Conservation (phyloP, 2,329 filamentous ascomycete species). For the Waltergamsia citrina region DNA sequence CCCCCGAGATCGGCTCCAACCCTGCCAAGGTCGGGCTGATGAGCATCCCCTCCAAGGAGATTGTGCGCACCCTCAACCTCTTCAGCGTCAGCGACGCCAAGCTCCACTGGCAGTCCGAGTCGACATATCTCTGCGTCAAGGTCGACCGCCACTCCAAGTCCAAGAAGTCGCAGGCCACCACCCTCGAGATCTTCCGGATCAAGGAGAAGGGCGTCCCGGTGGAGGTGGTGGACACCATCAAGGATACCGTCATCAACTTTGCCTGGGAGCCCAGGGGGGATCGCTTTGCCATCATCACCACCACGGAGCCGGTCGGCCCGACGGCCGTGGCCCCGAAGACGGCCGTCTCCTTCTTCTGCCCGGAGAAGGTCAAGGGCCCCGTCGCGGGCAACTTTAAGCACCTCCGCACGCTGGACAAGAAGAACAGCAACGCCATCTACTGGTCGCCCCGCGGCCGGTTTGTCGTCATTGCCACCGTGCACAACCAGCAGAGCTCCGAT, state of each 20-base stretch:
- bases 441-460: constrained; percentile 96
- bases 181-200: constrained; percentile 95
- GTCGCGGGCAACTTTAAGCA: constrained; percentile 91
- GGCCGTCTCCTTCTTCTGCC: constrained; percentile 89
- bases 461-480: constrained; percentile 86
- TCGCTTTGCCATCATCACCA: constrained; percentile 94
- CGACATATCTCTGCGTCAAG: constrained; percentile 92
- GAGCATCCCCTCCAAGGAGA: constrained; percentile 90
- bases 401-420: constrained; percentile 91
- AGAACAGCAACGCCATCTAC: constrained; percentile 99
- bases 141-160: constrained; percentile 98
- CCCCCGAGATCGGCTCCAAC: constrained; percentile 94
- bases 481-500: constrained; percentile 87
- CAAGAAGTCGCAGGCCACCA: constrained; percentile 95
- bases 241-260: constrained; percentile 99
- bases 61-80: constrained; percentile 88
- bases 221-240: constrained; percentile 94
- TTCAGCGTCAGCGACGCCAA: constrained; percentile 98
- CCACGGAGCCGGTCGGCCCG: constrained; percentile 68
- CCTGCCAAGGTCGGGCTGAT: constrained; percentile 95
- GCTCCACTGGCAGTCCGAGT: constrained; percentile 97
- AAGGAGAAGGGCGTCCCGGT: constrained; percentile 97
- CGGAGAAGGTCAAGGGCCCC: constrained; percentile 81
- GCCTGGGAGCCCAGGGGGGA: constrained; percentile 98
- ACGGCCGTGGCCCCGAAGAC: constrained; percentile 89